Base-by-base conservation (phyloP, 352 stramenopile genomes). In the Phytopythium ostracodes region DNA sequence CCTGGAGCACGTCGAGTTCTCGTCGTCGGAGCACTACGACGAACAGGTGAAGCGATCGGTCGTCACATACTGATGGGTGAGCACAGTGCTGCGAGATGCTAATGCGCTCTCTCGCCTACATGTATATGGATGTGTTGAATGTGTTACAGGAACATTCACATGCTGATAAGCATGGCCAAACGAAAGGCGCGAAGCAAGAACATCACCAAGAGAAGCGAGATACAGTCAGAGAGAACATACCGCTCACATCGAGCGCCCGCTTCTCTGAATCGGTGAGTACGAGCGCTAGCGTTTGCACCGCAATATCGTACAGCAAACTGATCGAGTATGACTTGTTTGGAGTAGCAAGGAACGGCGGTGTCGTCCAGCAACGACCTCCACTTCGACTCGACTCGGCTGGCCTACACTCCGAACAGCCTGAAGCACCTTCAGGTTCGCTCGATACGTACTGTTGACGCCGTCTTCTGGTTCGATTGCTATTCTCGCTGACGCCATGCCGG, bases 341-440 rank as follows among this genome's bases (percentile, higher is more conserved):
- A 60, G 53, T 20, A 60, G 55, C 55, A 60, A 52, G 70, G 66
- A 25, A 89, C 83, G n/a, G 72, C 71, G 29, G 60, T 81, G 56
- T 89, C 79, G 27, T 90, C 79, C 27, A 80, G 83, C 25, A 89
- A 79, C 44, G 81, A 92, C 29, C 63, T 91, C 8, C 77, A 91
- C 59, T 81, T 91, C 62, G 84, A 92, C 61, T 75, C 46, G 4
- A 29, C 63, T 5, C 70, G 73, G 12, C 64, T 81, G 3, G 71
- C 72, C 24, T 87, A 82, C 58, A 92, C 81, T 6, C 84, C 84
- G 0, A 92, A 89, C 58, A 87, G 81, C 40, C 62, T 89, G 43
- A 91, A 86, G 58, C 70, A 88, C 63, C 60, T 92, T 4, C 81
- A 91, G 77, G 83, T 88, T 62, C 35, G 67, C 59, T 12, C 58